Conservation (phyloP, 2,329 filamentous ascomycete genomes). For the Alternaria conjuncta region DNA sequence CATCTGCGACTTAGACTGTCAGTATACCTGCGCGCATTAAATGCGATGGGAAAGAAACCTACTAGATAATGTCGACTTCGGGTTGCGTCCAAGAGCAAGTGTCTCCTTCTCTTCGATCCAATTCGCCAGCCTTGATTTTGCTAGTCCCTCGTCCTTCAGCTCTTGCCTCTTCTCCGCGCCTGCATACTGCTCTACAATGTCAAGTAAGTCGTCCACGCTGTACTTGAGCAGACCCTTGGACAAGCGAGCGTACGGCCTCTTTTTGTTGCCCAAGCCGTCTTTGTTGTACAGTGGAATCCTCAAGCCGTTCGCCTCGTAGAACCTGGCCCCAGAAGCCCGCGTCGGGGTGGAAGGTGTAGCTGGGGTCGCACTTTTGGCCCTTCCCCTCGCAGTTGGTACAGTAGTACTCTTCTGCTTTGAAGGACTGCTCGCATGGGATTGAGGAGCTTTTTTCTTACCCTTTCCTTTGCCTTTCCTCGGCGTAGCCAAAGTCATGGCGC, state of each 20-base stretch:
- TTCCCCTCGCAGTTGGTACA: not conserved
- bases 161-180: constrained; percentile 13
- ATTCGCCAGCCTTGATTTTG: constrained; percentile 17
- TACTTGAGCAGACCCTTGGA: constrained; percentile 9
- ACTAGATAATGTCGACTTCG: constrained; percentile 7
- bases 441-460: not conserved
- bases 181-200: constrained; percentile 21
- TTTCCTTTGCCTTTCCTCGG: constrained; percentile 3
- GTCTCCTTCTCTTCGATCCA: constrained; percentile 32
- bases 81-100: constrained; percentile 21
- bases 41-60: not conserved
- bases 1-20: not conserved
- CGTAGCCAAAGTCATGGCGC: not conserved
- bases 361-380: not conserved
- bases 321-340: not conserved
- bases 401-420: not conserved
- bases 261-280: constrained; percentile 7
- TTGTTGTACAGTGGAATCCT: constrained; percentile 14
- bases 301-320: constrained; percentile 20
- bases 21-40: not conserved
- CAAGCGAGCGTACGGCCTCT: constrained; percentile 14
- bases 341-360: not conserved
- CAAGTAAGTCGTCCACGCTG: constrained; percentile 7
- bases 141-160: constrained; percentile 6
- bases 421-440: not conserved